Base-by-base conservation (phyloP, 306 rosid genomes). In the Prunus mongolica region DNA sequence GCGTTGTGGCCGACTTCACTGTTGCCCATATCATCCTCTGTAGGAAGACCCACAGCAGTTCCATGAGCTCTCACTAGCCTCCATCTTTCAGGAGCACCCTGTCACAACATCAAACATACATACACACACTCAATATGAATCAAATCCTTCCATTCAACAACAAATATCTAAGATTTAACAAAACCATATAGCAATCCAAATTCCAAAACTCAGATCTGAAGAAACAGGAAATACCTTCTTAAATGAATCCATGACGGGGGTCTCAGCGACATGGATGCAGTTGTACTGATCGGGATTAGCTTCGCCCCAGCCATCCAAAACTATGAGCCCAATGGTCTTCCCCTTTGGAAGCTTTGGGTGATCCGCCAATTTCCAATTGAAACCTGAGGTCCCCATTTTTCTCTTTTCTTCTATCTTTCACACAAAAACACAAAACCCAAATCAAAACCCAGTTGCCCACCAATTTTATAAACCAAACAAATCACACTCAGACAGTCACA, bases 1-100 rank as follows among this genome's bases (percentile, higher is more conserved):
- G 99, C 99, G 45, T 96, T 96, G 77, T 96, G 99, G 49, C 99
- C 99, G 14, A 96, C 99, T 82, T 96, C 99, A 83, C 99, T 96
- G 71, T 96, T 96, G 46, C 99, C 99, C 99, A 96, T 96, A 74
- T 96, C 99, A 90, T 92, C 99, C 14, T 96, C 99, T 0, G 98
- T 73, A 27, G 99, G 98, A 67, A 96, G 98, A 1, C 99, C 99
- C 8, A 96, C 99, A 0, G 98, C 97, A 57, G 65, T 83, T 67
- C 99, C 99, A 72, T 96, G 99, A 57, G 99, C 99, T 80, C 63
- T 96, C 3, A 96, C 93, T 85, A 96, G 72, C 79, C 98, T 96
- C 99, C 99, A 92, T 65, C 22, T 76, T 1, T 91, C 96, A 63
- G 99, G 99, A 10, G 90, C 93, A 81, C 97, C 94, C 99, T 90